A percentile compares a stretch with the other conserved stretches of the same genome.
These are phyloP conservation scores for Tylopilus sp. DNA, from an alignment of 1,284 basidiomycete species.

Conservation along the genomic window DNA sequence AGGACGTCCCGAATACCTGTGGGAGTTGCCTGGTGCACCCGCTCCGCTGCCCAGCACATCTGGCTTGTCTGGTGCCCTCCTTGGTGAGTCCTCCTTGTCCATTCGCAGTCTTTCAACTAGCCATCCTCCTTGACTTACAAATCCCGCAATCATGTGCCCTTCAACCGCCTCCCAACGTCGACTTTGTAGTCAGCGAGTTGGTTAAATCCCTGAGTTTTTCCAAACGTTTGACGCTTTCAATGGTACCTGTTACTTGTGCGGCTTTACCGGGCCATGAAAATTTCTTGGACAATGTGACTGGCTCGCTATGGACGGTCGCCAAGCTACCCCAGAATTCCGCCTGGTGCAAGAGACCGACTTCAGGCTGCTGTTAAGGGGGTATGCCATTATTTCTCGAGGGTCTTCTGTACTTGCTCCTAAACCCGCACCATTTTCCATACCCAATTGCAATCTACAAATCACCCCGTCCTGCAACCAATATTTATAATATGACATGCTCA, in stretches of 20 bases:
- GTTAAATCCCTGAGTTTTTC: no score
- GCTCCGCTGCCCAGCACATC: not conserved
- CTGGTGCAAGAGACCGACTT: conserved; percentile 69
- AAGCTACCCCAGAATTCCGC: conserved; percentile 85
- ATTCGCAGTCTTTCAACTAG: no score
- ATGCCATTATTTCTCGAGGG: conserved; percentile 53
- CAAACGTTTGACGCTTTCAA: no score
- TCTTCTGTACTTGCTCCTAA: no score
- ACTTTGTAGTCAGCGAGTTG: not conserved
- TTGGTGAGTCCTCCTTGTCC: not conserved
- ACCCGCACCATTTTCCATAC: no score
- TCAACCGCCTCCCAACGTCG: no score
- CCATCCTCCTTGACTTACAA: no score
- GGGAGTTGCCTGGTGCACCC: no score
- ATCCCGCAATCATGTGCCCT: no score
- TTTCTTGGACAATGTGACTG: no score
- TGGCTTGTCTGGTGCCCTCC: not conserved
- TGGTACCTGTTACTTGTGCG: no score
- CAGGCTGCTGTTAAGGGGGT: conserved; percentile 83
- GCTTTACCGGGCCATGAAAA: no score
- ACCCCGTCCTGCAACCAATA: not conserved
- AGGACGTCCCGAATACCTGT: not conserved
- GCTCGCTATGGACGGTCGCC: conserved; percentile 10
- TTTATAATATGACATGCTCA: not conserved
- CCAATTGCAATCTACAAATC: conserved; percentile 9